Evolutionary conservation across 768 basidiomycete genomes (phyloP).

Genomic region (Vishniacozyma victoriae): DNA sequence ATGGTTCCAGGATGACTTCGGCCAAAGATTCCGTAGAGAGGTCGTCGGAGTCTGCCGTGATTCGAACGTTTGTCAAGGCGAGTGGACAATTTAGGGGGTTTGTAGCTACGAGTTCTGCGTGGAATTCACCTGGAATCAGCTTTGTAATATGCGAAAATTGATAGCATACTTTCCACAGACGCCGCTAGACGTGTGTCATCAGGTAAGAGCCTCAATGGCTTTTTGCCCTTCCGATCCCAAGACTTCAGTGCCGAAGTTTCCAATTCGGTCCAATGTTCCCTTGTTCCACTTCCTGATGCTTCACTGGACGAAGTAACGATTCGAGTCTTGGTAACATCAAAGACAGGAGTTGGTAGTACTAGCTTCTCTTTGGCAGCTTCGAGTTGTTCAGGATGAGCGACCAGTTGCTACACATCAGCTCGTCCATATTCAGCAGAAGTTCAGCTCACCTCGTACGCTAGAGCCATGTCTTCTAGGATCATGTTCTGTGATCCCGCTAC

Average conservation of each 20-base stretch:
- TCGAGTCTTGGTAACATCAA: slow-evolving; percentile 56
- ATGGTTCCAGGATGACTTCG: slow-evolving; percentile 59
- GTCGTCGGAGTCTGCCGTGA: slow-evolving; percentile 55
- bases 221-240: slow-evolving; percentile 39
- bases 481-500: slow-evolving; percentile 53
- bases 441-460: slow-evolving; percentile 67
- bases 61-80: slow-evolving; percentile 6
- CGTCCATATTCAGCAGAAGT: too few relatives aligned
- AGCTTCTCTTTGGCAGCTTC: slow-evolving; percentile 51
- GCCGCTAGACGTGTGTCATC: slow-evolving; percentile 14
- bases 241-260: slow-evolving; percentile 62
- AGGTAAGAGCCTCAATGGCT: slow-evolving; percentile 26
- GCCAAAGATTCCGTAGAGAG: slow-evolving; percentile 52
- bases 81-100: slow-evolving; percentile 47
- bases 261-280: slow-evolving; percentile 56
- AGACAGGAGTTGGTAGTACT: slow-evolving; percentile 63
- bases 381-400: slow-evolving; percentile 55
- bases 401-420: slow-evolving; percentile 59
- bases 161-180: slow-evolving; percentile 26
- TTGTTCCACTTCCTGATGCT: slow-evolving; percentile 48
- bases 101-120: slow-evolving; percentile 39
- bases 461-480: slow-evolving; percentile 77
- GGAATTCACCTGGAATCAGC: slow-evolving; percentile 34
- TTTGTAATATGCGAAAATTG: not conserved
- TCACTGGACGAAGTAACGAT: slow-evolving; percentile 56